Evolutionary conservation across 2,329 filamentous ascomycete species (phyloP).

Genomic region (Epichloe aotearoae): DNA sequence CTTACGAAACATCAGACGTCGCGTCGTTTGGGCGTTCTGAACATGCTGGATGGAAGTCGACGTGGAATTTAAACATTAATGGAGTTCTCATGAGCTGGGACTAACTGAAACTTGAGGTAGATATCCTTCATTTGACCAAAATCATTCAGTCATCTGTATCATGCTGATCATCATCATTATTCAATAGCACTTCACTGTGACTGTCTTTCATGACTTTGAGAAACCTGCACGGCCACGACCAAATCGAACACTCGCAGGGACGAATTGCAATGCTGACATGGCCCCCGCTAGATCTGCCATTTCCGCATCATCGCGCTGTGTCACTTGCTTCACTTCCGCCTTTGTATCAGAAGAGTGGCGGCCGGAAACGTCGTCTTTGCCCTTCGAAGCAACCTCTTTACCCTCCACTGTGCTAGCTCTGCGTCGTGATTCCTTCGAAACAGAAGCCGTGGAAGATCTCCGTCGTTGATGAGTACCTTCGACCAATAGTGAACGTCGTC

Average conservation of each 20-base stretch:
- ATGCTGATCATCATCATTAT: constrained; percentile 19
- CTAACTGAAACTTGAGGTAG: constrained; percentile 19
- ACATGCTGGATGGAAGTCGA: background rate
- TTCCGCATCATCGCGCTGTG: constrained; percentile 28
- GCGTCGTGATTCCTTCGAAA: constrained; percentile 20
- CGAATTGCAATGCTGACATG: constrained; percentile 60
- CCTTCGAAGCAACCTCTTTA: constrained; percentile 3
- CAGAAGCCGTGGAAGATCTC: constrained; percentile 30
- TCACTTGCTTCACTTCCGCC: constrained; percentile 8
- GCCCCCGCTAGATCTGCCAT: constrained; percentile 52
- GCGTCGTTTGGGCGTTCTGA: constrained; percentile 9
- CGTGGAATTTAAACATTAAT: background rate
- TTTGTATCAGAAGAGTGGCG: constrained; percentile 8
- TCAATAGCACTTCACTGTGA: constrained; percentile 10
- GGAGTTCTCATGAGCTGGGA: background rate
- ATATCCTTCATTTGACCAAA: constrained; percentile 20
- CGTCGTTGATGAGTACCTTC: constrained; percentile 37
- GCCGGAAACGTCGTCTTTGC: constrained; percentile 8
- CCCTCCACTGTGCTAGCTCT: constrained; percentile 20
- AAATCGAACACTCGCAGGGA: constrained; percentile 55
- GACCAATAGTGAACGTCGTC: constrained; percentile 62
- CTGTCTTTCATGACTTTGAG: constrained; percentile 26
- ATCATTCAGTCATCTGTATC: constrained; percentile 15
- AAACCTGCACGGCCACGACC: constrained; percentile 45
- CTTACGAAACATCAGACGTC: background rate